Conservation (phyloP, 2,329 filamentous ascomycete species). For the Penicillium sp. region DNA sequence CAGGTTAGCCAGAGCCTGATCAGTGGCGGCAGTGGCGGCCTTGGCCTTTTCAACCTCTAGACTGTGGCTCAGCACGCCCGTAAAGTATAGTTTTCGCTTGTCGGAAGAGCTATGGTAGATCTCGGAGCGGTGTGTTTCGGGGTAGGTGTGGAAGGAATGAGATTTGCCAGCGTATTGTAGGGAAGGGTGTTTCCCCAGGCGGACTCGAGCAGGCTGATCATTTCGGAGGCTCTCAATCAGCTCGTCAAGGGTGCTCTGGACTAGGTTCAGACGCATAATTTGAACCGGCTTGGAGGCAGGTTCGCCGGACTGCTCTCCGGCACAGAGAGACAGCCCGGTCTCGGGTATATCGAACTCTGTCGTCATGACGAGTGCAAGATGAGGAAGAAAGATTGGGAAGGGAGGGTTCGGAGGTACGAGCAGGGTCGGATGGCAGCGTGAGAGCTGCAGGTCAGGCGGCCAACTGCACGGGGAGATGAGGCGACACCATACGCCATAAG, state of each 20-base stretch:
- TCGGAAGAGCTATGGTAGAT: conserved; percentile 52
- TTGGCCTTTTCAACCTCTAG: conserved; percentile 56
- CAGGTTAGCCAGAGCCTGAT: conserved; percentile 59
- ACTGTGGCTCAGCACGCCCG: conserved; percentile 57
- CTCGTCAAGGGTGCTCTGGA: conserved; percentile 46
- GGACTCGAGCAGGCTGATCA: conserved; percentile 45
- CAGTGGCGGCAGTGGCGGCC: conserved; percentile 55
- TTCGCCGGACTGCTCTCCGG: conserved; percentile 32
- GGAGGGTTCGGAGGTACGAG: conserved; percentile 19
- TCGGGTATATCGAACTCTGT: conserved; percentile 36
- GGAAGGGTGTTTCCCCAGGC: conserved; percentile 51
- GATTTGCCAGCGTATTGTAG: conserved; percentile 59
- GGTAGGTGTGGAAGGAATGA: conserved; percentile 52
- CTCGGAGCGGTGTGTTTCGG: conserved; percentile 57
- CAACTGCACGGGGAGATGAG: conserved; percentile 33
- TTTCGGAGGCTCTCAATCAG: conserved; percentile 44
- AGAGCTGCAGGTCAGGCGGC: conserved; percentile 39
- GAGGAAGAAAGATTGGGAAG: conserved; percentile 8
- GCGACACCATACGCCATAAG: conserved; percentile 34
- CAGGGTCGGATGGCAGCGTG: conserved; percentile 36
- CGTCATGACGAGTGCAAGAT: conserved; percentile 28
- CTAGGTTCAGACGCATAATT: conserved; percentile 48
- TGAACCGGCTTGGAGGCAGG: conserved; percentile 37
- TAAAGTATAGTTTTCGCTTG: conserved; percentile 52
- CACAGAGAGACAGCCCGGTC: conserved; percentile 41